These are phyloP conservation scores for Raphanus hybrid DNA, from an alignment of 441 rosid genomes.

Conservation along the genomic window DNA sequence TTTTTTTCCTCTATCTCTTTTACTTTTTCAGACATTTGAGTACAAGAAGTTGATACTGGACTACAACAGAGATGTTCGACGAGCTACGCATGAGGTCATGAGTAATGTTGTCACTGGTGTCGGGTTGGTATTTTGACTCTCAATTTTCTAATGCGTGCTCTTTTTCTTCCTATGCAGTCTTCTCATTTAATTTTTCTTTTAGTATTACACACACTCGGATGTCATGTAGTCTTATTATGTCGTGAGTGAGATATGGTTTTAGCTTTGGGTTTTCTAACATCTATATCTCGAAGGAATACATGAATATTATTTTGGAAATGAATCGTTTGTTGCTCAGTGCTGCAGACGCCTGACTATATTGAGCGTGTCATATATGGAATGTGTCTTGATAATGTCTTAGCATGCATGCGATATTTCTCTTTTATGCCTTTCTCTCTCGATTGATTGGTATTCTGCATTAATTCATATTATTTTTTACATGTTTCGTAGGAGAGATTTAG, in stretches of 20 bases:
- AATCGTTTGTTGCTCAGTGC: conserved; percentile 22
- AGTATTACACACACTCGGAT: conserved; percentile 17
- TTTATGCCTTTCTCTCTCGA: not conserved
- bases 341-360: conserved; percentile 16
- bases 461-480: conserved; percentile 28
- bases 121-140: conserved; percentile 64
- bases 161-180: conserved; percentile 2
- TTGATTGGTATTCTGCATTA: conserved; percentile 21
- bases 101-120: conserved; percentile 68
- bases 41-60: conserved; percentile 91
- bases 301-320: conserved; percentile 23
- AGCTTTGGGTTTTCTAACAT: conserved; percentile 23
- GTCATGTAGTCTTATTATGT: conserved; percentile 5
- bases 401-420: not conserved
- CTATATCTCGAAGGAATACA: not conserved
- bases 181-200: conserved; percentile 19
- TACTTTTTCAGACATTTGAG: conserved; percentile 73
- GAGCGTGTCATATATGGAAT: conserved; percentile 2
- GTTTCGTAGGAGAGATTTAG: conserved; percentile 83
- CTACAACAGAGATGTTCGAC: conserved; percentile 94
- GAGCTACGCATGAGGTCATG: conserved; percentile 90
- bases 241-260: conserved; percentile 21
- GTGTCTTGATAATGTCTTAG: conserved; percentile 27
- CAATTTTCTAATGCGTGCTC: conserved; percentile 29
- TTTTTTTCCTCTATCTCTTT: conserved; percentile 24